A percentile compares a stretch with the other conserved stretches of the same genome.
Evolutionary conservation across 345 rosid genomes (phyloP).

Genomic region (Rhodomyrtus tomentosa): DNA sequence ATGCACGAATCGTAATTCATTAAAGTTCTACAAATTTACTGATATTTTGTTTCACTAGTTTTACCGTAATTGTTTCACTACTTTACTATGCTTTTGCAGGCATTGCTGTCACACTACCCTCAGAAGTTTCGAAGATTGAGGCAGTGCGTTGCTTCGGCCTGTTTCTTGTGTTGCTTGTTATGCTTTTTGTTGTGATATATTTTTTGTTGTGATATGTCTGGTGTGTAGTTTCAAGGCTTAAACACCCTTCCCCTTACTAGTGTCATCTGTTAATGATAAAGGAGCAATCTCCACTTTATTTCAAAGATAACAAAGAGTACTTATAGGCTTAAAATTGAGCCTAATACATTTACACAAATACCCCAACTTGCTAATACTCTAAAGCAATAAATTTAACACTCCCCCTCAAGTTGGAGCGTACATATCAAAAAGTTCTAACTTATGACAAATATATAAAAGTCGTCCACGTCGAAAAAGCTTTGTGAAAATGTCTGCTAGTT

Average conservation of each 20-base stretch:
- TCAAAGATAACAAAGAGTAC: too few species aligned
- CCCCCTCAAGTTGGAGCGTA: too few species aligned
- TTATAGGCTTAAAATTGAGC: too few species aligned
- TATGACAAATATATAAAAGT: too few species aligned
- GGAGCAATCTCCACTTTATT: too few species aligned
- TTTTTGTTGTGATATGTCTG: neutral
- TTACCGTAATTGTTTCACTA: neutral
- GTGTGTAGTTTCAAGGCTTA: neutral
- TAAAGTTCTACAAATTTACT: neutral
- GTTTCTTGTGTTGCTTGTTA: neutral
- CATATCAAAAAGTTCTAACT: too few species aligned
- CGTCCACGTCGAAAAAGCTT: too few species aligned
- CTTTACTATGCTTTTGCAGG: constrained; percentile 29
- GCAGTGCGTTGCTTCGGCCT: constrained; percentile 23
- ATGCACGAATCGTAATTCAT: neutral
- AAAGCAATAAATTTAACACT: too few species aligned
- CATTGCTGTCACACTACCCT: constrained; percentile 53
- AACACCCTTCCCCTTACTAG: neutral
- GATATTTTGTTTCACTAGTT: neutral
- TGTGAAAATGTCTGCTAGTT: too few species aligned
- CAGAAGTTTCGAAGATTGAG: constrained; percentile 52
- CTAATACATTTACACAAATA: too few species aligned
- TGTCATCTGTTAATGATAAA: too few species aligned
- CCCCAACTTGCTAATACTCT: too few species aligned
- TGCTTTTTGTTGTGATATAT: neutral